These are phyloP conservation scores for Coemansia aciculifera DNA, from an alignment of 192 early-diverging fungal species.

Conservation along the genomic window DNA sequence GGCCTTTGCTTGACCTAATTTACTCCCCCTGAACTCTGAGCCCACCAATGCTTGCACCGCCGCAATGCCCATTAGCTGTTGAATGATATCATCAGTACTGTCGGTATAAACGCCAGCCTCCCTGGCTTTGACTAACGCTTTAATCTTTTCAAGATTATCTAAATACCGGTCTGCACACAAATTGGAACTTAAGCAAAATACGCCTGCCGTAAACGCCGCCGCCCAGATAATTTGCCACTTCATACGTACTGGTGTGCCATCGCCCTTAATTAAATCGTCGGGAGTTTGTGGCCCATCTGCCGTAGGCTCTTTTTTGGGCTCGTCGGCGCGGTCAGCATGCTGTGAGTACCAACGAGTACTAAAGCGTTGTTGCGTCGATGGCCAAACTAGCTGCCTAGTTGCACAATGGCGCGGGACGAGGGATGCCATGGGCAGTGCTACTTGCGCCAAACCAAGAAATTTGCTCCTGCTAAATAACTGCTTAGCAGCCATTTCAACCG, in stretches of 20 bases:
- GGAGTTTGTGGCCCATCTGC: background rate
- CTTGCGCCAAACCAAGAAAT: background rate
- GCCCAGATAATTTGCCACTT: slow-evolving; percentile 31
- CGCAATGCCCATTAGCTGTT: slow-evolving; percentile 23
- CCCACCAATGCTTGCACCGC: slow-evolving; percentile 26
- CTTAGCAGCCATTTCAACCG: background rate
- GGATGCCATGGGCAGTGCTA: background rate
- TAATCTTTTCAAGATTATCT: background rate
- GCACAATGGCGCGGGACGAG: background rate
- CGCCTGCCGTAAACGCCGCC: slow-evolving; percentile 23
- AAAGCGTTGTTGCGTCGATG: background rate
- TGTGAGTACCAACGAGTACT: background rate
- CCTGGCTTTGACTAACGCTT: background rate
- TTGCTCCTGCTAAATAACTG: background rate
- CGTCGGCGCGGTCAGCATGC: background rate
- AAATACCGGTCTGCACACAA: slow-evolving; percentile 4
- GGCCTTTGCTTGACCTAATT: slow-evolving; percentile 20
- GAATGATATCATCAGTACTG: background rate
- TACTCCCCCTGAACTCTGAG: background rate
- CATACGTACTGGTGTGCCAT: slow-evolving; percentile 10
- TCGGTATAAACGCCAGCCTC: background rate
- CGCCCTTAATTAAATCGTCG: background rate
- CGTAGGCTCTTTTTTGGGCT: background rate
- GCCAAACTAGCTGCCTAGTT: background rate
- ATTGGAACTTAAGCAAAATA: slow-evolving; percentile 27